phyloP scores from a whole-genome alignment of 1,139 yeast species.

The Suhomyces kunorum region DNA sequence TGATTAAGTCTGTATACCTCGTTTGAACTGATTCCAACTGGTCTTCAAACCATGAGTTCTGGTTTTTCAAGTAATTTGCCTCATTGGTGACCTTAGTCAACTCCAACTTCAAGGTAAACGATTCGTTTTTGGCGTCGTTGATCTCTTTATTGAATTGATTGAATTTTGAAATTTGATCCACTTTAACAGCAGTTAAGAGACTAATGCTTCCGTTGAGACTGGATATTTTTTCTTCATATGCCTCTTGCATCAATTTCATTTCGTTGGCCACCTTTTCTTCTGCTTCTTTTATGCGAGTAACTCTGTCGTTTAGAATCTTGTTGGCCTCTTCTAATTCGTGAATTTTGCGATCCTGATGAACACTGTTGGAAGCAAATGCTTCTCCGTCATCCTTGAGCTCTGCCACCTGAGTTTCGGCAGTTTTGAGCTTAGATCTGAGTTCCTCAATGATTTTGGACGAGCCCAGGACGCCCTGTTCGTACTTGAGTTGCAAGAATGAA shows the following conservation, averaged over 20 bases:
- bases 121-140: constrained; percentile 39
- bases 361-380: not conserved
- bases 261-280: constrained; percentile 32
- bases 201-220: constrained; percentile 56
- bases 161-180: constrained; percentile 45
- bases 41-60: constrained; percentile 50
- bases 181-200: constrained; percentile 48
- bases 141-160: constrained; percentile 41
- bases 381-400: constrained; percentile 15
- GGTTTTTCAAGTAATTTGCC: constrained; percentile 34
- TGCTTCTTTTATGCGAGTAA: constrained; percentile 19
- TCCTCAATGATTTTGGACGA: constrained; percentile 16
- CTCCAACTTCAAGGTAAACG: constrained; percentile 43
- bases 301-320: constrained; percentile 15
- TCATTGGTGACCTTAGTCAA: constrained; percentile 44
- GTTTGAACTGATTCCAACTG: constrained; percentile 44
- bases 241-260: constrained; percentile 31
- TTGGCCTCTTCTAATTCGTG: constrained; percentile 17
- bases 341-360: constrained; percentile 10
- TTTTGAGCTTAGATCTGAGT: constrained; percentile 15
- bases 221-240: constrained; percentile 44
- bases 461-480: constrained; percentile 52
- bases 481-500: constrained; percentile 50
- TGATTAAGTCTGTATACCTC: constrained; percentile 41
- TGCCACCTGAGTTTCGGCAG: constrained; percentile 15